Conservation (phyloP, 441 rosid species). For the Caryocar brasiliense region DNA sequence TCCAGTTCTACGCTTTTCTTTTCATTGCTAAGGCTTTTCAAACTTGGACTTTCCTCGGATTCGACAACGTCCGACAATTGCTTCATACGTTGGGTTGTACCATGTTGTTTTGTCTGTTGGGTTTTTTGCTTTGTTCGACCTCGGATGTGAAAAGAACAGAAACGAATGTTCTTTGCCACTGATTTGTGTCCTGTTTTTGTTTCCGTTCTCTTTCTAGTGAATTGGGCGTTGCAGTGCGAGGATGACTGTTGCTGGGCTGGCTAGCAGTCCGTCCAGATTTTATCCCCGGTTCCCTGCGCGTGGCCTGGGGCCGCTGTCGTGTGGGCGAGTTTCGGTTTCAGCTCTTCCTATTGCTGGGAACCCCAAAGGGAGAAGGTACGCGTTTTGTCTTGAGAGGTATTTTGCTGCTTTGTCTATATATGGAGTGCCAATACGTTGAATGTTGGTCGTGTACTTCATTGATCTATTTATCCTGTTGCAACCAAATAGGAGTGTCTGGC, state of each 20-base stretch:
- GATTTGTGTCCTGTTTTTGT: background rate
- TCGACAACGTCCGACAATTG: too few relatives aligned
- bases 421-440: too few relatives aligned
- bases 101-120: too few relatives aligned
- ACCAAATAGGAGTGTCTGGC: conserved; percentile 23
- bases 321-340: conserved; percentile 26
- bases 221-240: conserved; percentile 11
- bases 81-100: too few relatives aligned
- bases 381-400: conserved; percentile 40
- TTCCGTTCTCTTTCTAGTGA: background rate
- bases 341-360: conserved; percentile 22
- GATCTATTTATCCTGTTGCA: conserved; percentile 1
- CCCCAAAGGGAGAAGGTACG: conserved; percentile 14
- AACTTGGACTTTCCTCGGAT: too few relatives aligned
- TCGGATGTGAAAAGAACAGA: too few relatives aligned
- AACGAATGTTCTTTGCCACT: too few relatives aligned
- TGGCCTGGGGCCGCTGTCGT: conserved; percentile 14
- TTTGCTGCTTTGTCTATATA: too few relatives aligned
- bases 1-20: too few relatives aligned
- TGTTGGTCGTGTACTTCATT: too few relatives aligned
- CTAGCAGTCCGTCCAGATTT: conserved; percentile 45
- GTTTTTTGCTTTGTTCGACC: too few relatives aligned
- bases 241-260: conserved; percentile 66
- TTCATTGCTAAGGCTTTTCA: too few relatives aligned
- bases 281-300: conserved; percentile 22